phyloP scores from a whole-genome alignment of 179 eudicot species.

The Beta macrorhiza region DNA sequence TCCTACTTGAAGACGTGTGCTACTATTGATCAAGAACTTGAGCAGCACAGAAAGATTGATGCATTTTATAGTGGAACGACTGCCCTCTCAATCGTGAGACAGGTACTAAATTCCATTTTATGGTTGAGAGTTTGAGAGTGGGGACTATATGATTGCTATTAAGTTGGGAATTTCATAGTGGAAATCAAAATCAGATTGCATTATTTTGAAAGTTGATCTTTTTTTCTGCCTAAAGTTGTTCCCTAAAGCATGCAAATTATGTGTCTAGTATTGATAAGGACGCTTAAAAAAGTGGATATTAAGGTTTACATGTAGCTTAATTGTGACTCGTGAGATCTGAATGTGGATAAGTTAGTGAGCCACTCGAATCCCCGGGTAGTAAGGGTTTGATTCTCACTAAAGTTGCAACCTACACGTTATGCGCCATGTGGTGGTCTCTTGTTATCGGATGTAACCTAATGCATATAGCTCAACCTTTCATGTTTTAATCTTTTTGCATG shows the following conservation, averaged over 20 bases:
- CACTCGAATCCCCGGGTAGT: background rate
- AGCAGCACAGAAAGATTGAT: constrained; percentile 62
- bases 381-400: background rate
- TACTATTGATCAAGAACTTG: constrained; percentile 68
- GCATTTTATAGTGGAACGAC: constrained; percentile 83
- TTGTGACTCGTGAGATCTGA: background rate
- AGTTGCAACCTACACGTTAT: background rate
- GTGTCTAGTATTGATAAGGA: background rate
- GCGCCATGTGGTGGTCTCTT: background rate
- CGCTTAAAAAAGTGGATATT: background rate
- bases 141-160: background rate
- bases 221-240: background rate
- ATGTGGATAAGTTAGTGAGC: background rate
- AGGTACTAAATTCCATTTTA: constrained; percentile 44
- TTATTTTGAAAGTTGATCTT: background rate
- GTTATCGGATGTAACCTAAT: background rate
- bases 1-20: constrained; percentile 83
- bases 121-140: background rate
- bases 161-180: background rate
- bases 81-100: constrained; percentile 76
- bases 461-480: background rate
- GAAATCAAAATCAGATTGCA: background rate
- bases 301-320: background rate
- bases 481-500: constrained; percentile 6
- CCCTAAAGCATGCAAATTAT: background rate